phyloP scores from a whole-genome alignment of 2,329 filamentous ascomycete genomes.

The Fusarium redolens region DNA sequence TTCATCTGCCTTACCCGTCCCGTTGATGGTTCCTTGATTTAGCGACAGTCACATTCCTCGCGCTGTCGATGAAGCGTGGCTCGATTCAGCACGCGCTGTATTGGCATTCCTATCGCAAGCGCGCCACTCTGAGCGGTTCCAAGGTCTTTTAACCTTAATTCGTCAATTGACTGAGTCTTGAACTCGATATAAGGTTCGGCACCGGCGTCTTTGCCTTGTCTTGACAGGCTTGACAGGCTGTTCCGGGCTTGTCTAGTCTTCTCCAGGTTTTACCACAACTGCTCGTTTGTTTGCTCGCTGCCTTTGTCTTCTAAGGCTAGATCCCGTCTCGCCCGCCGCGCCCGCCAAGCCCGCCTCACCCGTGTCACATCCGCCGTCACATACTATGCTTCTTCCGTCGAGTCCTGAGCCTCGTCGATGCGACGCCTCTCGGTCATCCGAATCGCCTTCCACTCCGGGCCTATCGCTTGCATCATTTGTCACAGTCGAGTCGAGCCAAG shows the following conservation, averaged over 20 bases:
- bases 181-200: conserved; percentile 37
- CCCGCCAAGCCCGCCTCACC: conserved; percentile 23
- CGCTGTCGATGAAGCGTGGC: conserved; percentile 19
- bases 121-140: conserved; percentile 34
- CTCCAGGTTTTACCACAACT: conserved; percentile 24
- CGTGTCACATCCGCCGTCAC: conserved; percentile 12
- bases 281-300: background rate
- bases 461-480: background rate
- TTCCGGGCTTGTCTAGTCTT: conserved; percentile 25
- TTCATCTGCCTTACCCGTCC: conserved; percentile 35
- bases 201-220: conserved; percentile 22
- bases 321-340: conserved; percentile 30
- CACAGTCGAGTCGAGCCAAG: background rate
- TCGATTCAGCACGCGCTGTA: conserved; percentile 20
- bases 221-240: conserved; percentile 8
- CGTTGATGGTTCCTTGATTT: conserved; percentile 37
- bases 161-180: conserved; percentile 23
- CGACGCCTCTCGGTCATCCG: conserved; percentile 6
- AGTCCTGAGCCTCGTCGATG: conserved; percentile 15
- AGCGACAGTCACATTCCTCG: conserved; percentile 44
- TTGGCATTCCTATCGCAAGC: conserved; percentile 36
- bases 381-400: conserved; percentile 37
- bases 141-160: conserved; percentile 34
- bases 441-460: conserved; percentile 4
- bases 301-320: conserved; percentile 25